A percentile compares a stretch with the other conserved stretches of the same genome.
Conservation (phyloP, 306 rosid species). For the Alnus glutinosa region DNA sequence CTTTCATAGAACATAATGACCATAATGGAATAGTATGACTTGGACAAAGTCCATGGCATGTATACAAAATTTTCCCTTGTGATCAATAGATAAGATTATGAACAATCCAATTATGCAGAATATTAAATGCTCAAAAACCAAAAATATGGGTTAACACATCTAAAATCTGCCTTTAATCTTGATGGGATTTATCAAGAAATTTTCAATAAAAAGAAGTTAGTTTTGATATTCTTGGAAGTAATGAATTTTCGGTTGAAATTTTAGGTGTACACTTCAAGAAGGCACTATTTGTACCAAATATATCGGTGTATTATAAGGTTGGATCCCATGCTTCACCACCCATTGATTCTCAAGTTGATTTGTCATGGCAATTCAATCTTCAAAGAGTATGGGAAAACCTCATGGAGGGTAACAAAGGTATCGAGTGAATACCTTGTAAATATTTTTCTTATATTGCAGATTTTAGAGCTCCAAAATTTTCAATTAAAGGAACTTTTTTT, state of each 20-base stretch:
- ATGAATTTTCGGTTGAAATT: constrained; percentile 23
- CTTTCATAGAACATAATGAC: constrained; percentile 16
- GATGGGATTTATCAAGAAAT: background rate
- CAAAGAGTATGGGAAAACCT: constrained; percentile 84
- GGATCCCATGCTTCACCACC: constrained; percentile 64
- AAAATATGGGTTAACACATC: background rate
- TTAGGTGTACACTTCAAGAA: constrained; percentile 83
- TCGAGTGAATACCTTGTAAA: background rate
- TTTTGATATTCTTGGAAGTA: constrained; percentile 7
- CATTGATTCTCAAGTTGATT: constrained; percentile 59
- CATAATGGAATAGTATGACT: background rate
- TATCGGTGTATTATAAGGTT: constrained; percentile 73
- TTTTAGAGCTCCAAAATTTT: background rate
- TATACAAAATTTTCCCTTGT: background rate
- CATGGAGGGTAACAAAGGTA: constrained; percentile 69
- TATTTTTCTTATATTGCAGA: background rate
- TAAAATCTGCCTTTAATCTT: background rate
- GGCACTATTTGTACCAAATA: constrained; percentile 87
- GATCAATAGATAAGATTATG: background rate
- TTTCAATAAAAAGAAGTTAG: constrained; percentile 15
- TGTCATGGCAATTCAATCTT: constrained; percentile 85
- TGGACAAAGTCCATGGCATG: constrained; percentile 2
- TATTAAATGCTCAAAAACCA: constrained; percentile 1
- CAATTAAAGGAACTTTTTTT: background rate
- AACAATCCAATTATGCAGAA: constrained; percentile 8